phyloP scores from a whole-genome alignment of 1,284 basidiomycete genomes.

The Sanghuangporus baumii region DNA sequence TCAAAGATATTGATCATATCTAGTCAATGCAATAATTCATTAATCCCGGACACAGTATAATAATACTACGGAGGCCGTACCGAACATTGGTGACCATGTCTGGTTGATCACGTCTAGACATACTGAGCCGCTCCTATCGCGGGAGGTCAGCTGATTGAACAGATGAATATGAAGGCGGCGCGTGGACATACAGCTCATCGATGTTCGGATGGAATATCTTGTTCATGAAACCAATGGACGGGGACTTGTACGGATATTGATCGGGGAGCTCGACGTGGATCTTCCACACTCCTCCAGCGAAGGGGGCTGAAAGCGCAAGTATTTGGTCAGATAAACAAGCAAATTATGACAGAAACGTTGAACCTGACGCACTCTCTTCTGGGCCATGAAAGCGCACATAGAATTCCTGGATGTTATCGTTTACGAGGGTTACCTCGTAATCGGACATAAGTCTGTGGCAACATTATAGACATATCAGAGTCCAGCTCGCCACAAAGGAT shows the following conservation, averaged over 20 bases:
- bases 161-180: constrained; percentile 1
- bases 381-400: constrained; percentile 95
- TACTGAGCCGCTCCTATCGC: constrained; percentile 81
- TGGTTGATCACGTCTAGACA: constrained; percentile 97
- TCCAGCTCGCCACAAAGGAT: neutral
- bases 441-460: constrained; percentile 84
- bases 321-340: constrained; percentile 8
- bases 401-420: constrained; percentile 99
- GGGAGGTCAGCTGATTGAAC: constrained; percentile 5
- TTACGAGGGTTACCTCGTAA: constrained; percentile 94
- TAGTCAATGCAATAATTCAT: constrained; percentile 28
- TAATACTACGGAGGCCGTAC: constrained; percentile 39
- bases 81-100: constrained; percentile 99
- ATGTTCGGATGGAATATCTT: constrained; percentile 99
- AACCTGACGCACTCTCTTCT: constrained; percentile 75
- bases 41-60: constrained; percentile 6
- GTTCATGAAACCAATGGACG: constrained; percentile 99
- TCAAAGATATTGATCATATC: constrained; percentile 99
- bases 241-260: constrained; percentile 98
- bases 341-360: constrained; percentile 2
- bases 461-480: neutral
- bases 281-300: constrained; percentile 96
- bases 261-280: constrained; percentile 99
- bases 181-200: constrained; percentile 75
- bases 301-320: constrained; percentile 64